phyloP scores from a whole-genome alignment of 1,139 yeast species.

The Suhomyces maxii region DNA sequence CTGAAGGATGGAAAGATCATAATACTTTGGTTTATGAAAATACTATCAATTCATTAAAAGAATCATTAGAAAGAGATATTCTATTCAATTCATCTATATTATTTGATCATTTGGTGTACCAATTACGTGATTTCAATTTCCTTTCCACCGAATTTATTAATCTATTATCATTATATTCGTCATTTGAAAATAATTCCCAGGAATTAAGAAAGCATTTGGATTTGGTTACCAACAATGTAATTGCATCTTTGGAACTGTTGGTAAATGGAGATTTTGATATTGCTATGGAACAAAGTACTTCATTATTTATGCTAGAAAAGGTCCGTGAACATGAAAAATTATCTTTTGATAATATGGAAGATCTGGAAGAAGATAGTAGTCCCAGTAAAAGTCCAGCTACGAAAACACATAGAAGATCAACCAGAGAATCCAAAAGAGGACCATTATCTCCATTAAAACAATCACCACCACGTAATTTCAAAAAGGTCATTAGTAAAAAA shows the following conservation, averaged over 20 bases:
- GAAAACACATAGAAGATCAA: not conserved
- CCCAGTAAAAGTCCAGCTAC: not conserved
- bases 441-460: conserved; percentile 31
- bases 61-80: conserved; percentile 52
- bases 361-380: not conserved
- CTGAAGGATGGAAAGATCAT: conserved; percentile 54
- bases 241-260: conserved; percentile 23
- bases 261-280: conserved; percentile 42
- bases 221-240: conserved; percentile 4
- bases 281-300: conserved; percentile 30
- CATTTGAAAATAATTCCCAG: conserved; percentile 1
- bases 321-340: conserved; percentile 14
- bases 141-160: conserved; percentile 18
- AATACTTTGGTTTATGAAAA: conserved; percentile 45
- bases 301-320: conserved; percentile 32
- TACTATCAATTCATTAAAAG: conserved; percentile 42
- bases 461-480: conserved; percentile 30
- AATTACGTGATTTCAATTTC: conserved; percentile 25
- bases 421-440: conserved; percentile 23
- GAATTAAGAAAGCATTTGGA: conserved; percentile 3
- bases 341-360: not conserved
- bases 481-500: conserved; percentile 21
- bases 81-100: conserved; percentile 55
- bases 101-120: conserved; percentile 39
- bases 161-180: conserved; percentile 5